Base-by-base conservation (phyloP, 352 stramenopile species). In the Phytophthora cajani region DNA sequence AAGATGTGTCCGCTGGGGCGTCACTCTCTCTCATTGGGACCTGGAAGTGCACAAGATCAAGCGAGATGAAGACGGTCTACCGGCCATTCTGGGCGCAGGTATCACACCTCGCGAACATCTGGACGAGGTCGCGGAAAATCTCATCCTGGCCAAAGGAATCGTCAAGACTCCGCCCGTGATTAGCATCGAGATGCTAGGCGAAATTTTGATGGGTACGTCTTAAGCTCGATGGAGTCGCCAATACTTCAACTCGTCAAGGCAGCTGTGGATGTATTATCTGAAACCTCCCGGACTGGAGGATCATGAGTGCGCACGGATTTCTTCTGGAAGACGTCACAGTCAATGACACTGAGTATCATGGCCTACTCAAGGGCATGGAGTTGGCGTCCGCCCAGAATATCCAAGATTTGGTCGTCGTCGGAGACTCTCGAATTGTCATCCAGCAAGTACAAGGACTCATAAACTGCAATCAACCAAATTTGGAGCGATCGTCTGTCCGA, bases 191-290 rank as follows among this genome's bases (percentile, higher is more conserved):
- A 63, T 63, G 57, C 25, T 63, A 1, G 42, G 21, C 30, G 40
- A 7, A 1, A 63, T 11, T 63, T 33, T n/a, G 16, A 14, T 0
- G 57, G 40, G 4, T 38, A 46, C 16, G 44, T 63, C 1, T 11
- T 56, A 11, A 55, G 57, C 55, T 63, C 36, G 57, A 63, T 23
- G 40, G 44, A 19, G 54, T 33, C 1, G 54, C 30, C 0, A 60
- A 63, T 44, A 46, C 57, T 8, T 46, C n/a, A 16, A 55, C 57
- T 1, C 32, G 32, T 11, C 32, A 49, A 33, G 53, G 53, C 9
- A 59, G 53, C n/a, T 59, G 53, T 3, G 53, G 53, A 11, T 59
- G 30, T 21, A 23, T 59, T 3, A 27, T 63, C 3, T 63, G 57
- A 25, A 38, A 46, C 3, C 17, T 63, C 1, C 57, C 42, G 1